A percentile compares a stretch with the other conserved stretches of the same genome.
Evolutionary conservation across 208 protist genomes (phyloP).

Genomic region (Acanthamoeba royreba): DNA sequence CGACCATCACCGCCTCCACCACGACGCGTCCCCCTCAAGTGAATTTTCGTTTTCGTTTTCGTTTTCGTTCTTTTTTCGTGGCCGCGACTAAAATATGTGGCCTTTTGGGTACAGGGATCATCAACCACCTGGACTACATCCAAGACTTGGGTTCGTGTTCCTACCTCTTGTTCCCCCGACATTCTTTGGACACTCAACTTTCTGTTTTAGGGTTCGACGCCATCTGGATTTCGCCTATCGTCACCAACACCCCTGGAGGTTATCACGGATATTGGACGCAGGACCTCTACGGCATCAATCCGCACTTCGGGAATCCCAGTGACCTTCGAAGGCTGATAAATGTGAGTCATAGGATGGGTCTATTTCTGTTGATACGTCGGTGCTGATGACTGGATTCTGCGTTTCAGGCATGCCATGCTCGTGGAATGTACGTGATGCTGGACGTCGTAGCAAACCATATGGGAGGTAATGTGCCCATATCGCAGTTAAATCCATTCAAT

Average conservation of each 20-base stretch:
- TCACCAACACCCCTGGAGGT: conserved; percentile 69
- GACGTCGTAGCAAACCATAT: conserved; percentile 83
- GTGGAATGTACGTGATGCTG: conserved; percentile 81
- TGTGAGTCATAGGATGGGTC: not conserved
- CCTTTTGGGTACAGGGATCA: conserved; percentile 48
- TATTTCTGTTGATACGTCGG: not conserved
- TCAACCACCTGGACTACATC: conserved; percentile 80
- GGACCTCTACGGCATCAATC: conserved; percentile 71
- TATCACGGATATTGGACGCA: conserved; percentile 83
- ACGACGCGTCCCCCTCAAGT: too few species aligned
- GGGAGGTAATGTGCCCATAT: conserved; percentile 22
- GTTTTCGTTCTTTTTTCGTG: not conserved
- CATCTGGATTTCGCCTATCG: conserved; percentile 82
- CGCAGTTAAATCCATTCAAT: conserved; percentile 71
- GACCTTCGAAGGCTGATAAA: conserved; percentile 70
- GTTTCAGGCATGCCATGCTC: conserved; percentile 62
- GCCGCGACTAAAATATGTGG: not conserved
- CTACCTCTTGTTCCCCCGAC: not conserved
- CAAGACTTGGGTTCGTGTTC: not conserved
- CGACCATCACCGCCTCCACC: too few species aligned
- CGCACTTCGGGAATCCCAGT: conserved; percentile 70
- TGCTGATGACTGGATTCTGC: not conserved
- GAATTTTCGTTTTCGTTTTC: not conserved
- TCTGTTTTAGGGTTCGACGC: conserved; percentile 79
- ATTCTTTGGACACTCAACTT: not conserved